Base-by-base conservation (phyloP, 306 rosid genomes). In the Fragaria nilgerrensis region DNA sequence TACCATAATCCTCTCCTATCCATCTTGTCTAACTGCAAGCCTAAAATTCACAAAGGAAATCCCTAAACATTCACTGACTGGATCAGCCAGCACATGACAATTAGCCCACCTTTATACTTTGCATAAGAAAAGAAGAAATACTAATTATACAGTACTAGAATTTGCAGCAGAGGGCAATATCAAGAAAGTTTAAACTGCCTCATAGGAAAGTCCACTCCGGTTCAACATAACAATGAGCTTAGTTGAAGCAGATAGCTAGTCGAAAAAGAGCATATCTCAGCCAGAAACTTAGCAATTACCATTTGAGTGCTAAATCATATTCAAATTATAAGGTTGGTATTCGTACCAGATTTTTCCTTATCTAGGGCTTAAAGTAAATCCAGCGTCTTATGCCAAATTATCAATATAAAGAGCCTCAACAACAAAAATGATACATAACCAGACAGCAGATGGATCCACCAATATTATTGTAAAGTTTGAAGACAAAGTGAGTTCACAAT, bases 401-500 rank as follows among this genome's bases (percentile, higher is more conserved):
- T 44, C 61, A 6, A 27, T 5, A 17, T 7, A 43, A 44, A 44
- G 2, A 27, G 11, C 22, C 17, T 41, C 3, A 32, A 44, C 16
- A 19, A 61, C 70, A 27, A 44, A 41, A 3, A 44, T 7, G 4
- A 15, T 16, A 44, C 7, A 11, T 19, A 23, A 19, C 17, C 17
- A 74, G 27, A n/a, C 68, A 44, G 68, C 27, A 41, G 23, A 73
- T 37, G 36, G 37, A 52, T 55, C 25, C 66, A 75, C 49, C 63
- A 37, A 47, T n/a, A 47, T 50, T 41, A 70, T 65, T 79, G 41
- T 41, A 70, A 73, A 37, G 48, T 79, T 50, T 45, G 68, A 36
- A 78, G 56, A 55, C 56, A 63, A 36, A 50, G 80, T 58, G 17
- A 63, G 67, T 65, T 78, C 43, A 71, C 55, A 80, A 4, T 44